Conservation (phyloP, 805 yeast genomes). For the Candida khao-thaluensis region DNA sequence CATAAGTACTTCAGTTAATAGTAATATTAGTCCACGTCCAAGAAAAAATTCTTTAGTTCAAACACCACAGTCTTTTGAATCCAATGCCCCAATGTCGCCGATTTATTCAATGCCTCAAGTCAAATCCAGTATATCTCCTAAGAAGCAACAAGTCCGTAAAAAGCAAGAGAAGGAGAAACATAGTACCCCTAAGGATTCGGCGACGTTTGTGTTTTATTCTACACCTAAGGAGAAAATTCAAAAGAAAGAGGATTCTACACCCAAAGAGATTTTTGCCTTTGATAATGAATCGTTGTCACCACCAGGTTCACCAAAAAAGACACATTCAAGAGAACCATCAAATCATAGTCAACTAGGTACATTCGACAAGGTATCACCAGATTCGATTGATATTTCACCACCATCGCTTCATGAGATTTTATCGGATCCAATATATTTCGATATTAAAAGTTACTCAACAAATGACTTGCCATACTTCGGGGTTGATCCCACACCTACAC, state of each 20-base stretch:
- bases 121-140: not conserved
- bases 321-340: not conserved
- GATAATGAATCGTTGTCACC: conserved; percentile 7
- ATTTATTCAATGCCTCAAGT: not conserved
- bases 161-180: not conserved
- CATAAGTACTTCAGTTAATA: no score
- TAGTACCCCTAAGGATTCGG: not conserved
- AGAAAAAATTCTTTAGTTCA: conserved; percentile 1
- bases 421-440: conserved; percentile 10
- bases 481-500: not conserved
- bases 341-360: not conserved
- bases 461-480: conserved; percentile 1
- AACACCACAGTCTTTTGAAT: conserved; percentile 3
- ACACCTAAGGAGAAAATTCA: conserved; percentile 2
- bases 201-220: conserved; percentile 6
- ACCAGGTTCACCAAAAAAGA: not conserved
- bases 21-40: no score
- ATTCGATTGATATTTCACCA: conserved; percentile 3
- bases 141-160: not conserved
- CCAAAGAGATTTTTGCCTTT: conserved; percentile 11
- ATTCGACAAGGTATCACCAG: not conserved
- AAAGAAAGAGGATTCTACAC: conserved; percentile 8
- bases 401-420: conserved; percentile 6
- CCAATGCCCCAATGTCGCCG: not conserved
- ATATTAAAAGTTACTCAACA: not conserved